Evolutionary conservation across 345 rosid species (phyloP).

Genomic region (Citrus inodora): DNA sequence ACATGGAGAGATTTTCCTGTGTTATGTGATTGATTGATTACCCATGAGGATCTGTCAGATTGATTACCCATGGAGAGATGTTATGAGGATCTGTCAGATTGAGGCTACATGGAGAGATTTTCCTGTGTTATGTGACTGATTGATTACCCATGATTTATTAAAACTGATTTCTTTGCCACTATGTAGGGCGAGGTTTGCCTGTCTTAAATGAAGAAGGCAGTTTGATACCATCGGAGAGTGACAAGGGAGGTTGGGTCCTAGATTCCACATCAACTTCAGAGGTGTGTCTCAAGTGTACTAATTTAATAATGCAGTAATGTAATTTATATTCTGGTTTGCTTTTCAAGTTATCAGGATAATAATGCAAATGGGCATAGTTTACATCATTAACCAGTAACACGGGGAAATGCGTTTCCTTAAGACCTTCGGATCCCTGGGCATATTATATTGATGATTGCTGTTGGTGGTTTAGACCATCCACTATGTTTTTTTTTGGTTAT

Average conservation of each 20-base stretch:
- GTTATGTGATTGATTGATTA: not conserved
- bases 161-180: not conserved
- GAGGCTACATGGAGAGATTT: conserved; percentile 2
- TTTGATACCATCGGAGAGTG: conserved; percentile 49
- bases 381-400: not conserved
- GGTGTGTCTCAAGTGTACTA: conserved; percentile 37
- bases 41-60: not conserved
- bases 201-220: conserved; percentile 84
- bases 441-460: not conserved
- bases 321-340: not conserved
- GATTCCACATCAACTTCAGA: conserved; percentile 56
- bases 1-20: conserved; percentile 9
- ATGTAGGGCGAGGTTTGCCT: conserved; percentile 76
- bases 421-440: not conserved
- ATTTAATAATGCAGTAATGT: not conserved
- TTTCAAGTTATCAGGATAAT: not conserved
- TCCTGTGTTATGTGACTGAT: not conserved
- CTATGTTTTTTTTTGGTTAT: not conserved
- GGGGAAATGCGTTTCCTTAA: not conserved
- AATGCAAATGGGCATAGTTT: not conserved
- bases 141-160: not conserved
- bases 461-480: not conserved
- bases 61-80: not conserved
- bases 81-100: not conserved
- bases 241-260: conserved; percentile 52